Base-by-base conservation (phyloP, 371 early-diverging fungal species). In the Fennellomyces sp. region DNA sequence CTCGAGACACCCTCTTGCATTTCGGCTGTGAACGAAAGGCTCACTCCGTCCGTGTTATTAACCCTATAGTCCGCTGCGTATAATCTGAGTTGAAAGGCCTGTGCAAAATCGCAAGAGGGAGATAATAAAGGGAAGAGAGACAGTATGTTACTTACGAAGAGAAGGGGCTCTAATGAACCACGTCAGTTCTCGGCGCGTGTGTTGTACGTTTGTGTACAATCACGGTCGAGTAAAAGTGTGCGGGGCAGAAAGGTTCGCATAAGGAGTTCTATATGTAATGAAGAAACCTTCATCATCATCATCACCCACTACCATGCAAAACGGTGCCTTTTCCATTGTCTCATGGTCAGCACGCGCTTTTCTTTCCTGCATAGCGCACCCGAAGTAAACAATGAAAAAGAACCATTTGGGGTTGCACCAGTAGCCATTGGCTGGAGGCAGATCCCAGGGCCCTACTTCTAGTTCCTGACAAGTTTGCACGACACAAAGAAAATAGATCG, bases 401-500 rank as follows among this genome's bases (percentile, higher is more conserved):
- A 45, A 2, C n/a, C 8, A n/a, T 17, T 41, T 41, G 21, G 23
- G 45, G 5, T 17, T 15, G 21, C 19, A 21, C 35, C 35, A 45
- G 21, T 45, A 25, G 45, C 45, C n/a, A 45, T 45, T 45, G 45
- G 45, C n/a, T 45, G 21, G 5, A 21, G 7, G 5, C n/a, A 45
- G 45, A 45, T 45, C 12, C 45, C 45, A 45, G 45, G 45, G 45
- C 45, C 45, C 23, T 42, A 5, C 38, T 6, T 38, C 45, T 5
- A 21, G 45, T 45, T 45, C 21, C 45, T 45, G 45, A 45, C 45
- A 45, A 15, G 45, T 45, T 45, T 8, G 17, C 23, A 29, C 12
- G 23, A 33, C 52, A 52, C 30, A 52, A 52, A 23, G 27, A 51
- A 52, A 52, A 28, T 28, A 28, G 30, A n/a, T n/a, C 7, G n/a